A percentile compares a stretch with the other conserved stretches of the same genome.
Evolutionary conservation across 2,329 filamentous ascomycete genomes (phyloP).

Genomic region (Fusarium subtropicale): DNA sequence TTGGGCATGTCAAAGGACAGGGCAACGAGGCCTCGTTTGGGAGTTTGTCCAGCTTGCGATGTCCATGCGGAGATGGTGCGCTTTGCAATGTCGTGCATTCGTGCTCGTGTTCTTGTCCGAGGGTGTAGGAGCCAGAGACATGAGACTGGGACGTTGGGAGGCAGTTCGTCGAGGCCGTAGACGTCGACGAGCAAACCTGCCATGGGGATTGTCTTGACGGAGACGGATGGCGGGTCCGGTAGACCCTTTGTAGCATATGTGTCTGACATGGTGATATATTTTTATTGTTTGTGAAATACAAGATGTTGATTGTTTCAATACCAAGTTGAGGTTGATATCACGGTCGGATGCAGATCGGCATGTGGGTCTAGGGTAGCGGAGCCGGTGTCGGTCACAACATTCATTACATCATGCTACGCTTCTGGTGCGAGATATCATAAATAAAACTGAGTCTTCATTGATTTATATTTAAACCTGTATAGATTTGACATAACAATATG

Average conservation of each 20-base stretch:
- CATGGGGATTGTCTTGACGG: constrained; percentile 75
- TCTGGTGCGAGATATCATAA: not conserved
- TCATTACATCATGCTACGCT: not conserved
- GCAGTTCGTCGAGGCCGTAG: constrained; percentile 82
- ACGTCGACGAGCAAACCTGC: constrained; percentile 82
- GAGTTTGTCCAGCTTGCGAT: constrained; percentile 47
- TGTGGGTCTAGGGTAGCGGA: constrained; percentile 39
- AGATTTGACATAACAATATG: not conserved
- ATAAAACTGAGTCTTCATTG: not conserved
- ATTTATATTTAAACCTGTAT: not conserved
- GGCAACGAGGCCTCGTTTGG: constrained; percentile 74
- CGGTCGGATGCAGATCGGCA: not conserved
- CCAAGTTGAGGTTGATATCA: not conserved
- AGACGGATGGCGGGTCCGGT: constrained; percentile 63
- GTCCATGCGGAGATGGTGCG: constrained; percentile 77
- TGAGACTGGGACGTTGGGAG: constrained; percentile 68
- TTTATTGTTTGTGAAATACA: not conserved
- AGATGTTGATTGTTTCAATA: not conserved
- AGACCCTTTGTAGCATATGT: constrained; percentile 53
- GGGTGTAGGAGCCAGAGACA: constrained; percentile 95
- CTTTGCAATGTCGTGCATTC: constrained; percentile 81
- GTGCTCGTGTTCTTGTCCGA: constrained; percentile 74
- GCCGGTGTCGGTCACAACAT: not conserved
- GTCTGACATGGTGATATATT: constrained; percentile 38
- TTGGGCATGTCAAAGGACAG: constrained; percentile 93